Evolutionary conservation across 306 rosid genomes (phyloP).

Genomic region (Sphenostylis stenocarpa): DNA sequence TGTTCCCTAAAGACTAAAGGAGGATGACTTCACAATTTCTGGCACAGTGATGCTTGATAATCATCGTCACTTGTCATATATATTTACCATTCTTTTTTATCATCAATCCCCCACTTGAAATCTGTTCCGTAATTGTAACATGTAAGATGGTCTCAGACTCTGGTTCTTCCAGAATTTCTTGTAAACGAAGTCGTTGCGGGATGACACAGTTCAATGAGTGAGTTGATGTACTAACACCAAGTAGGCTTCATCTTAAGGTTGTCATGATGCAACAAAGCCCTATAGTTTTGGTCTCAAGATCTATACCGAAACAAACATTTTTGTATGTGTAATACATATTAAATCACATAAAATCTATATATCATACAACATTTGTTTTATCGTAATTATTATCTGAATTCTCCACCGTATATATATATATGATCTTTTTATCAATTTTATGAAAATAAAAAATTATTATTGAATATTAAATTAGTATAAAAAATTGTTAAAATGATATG

Average conservation of each 20-base stretch:
- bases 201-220: slow-evolving; percentile 30
- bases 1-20: slow-evolving; percentile 14
- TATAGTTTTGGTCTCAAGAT: slow-evolving; percentile 34
- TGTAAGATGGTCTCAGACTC: slow-evolving; percentile 38
- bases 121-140: slow-evolving; percentile 23
- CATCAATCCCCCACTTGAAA: background rate
- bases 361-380: background rate
- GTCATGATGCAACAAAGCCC: slow-evolving; percentile 34
- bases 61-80: slow-evolving; percentile 26
- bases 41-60: slow-evolving; percentile 27
- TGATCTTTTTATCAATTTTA: too few species aligned
- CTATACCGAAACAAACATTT: slow-evolving; percentile 30
- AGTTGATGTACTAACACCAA: slow-evolving; percentile 32
- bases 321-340: slow-evolving; percentile 1
- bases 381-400: background rate
- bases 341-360: background rate
- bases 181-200: slow-evolving; percentile 41
- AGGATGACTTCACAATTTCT: slow-evolving; percentile 21
- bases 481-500: too few species aligned
- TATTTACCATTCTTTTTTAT: slow-evolving; percentile 24
- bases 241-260: slow-evolving; percentile 17
- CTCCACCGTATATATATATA: too few species aligned
- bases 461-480: too few species aligned
- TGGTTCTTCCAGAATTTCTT: slow-evolving; percentile 48
- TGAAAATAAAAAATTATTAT: too few species aligned